Evolutionary conservation across 177 flowering plant genomes (phyloP).

Genomic region (Telopea speciosissima): DNA sequence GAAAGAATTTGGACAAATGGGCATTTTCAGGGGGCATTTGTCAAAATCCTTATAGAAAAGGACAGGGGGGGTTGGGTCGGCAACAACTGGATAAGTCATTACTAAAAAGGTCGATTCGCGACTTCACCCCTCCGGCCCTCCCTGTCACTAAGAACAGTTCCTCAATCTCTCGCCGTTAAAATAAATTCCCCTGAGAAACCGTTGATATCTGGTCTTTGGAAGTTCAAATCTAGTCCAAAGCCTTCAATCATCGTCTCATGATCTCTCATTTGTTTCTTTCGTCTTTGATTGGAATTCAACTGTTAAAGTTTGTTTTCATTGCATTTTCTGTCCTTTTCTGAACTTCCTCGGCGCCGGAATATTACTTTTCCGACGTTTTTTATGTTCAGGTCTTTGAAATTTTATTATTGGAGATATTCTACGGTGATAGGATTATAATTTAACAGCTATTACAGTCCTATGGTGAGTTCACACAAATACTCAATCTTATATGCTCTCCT

Average conservation of each 20-base stretch:
- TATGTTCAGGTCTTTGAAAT: background rate
- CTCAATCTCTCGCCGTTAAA: conserved; percentile 1
- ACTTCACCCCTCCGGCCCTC: too few relatives aligned
- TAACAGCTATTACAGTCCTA: background rate
- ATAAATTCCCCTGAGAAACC: background rate
- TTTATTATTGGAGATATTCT: background rate
- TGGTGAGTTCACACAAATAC: conserved; percentile 8
- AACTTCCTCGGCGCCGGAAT: background rate
- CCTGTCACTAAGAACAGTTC: background rate
- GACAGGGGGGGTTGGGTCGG: background rate
- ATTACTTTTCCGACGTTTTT: background rate
- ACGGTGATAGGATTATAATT: background rate
- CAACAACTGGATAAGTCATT: too few relatives aligned
- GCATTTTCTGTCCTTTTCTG: background rate
- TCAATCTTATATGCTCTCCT: background rate
- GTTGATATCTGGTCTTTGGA: background rate
- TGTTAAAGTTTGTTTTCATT: background rate
- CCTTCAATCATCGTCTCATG: background rate
- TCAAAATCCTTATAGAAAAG: too few relatives aligned
- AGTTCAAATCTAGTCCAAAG: background rate
- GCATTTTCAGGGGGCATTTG: too few relatives aligned
- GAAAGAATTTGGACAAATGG: too few relatives aligned
- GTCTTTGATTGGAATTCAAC: background rate
- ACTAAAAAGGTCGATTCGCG: too few relatives aligned
- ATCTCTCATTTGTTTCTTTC: background rate